Conservation (phyloP, 2,329 filamentous ascomycete species). For the Lecanicillium sp. region DNA sequence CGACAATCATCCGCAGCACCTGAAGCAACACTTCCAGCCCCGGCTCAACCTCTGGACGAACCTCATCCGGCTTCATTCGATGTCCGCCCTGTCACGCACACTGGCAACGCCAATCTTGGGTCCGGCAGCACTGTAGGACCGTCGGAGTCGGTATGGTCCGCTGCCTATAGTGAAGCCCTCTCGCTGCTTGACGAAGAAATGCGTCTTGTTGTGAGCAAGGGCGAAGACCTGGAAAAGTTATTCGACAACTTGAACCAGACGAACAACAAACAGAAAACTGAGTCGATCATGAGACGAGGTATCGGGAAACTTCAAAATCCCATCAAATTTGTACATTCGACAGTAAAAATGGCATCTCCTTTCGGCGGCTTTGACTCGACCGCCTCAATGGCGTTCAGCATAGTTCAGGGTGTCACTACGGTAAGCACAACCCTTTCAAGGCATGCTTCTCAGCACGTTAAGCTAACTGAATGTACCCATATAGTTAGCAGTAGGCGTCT, state of each 20-base stretch:
- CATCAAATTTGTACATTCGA: not conserved
- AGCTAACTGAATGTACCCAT: not conserved
- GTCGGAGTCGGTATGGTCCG: not conserved
- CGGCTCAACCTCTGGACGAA: too few species aligned
- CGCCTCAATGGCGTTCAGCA: not conserved
- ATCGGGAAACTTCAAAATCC: not conserved
- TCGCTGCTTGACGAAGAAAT: not conserved
- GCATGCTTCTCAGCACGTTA: not conserved
- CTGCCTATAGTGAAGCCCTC: not conserved
- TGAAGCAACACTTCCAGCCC: too few species aligned
- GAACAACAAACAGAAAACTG: not conserved
- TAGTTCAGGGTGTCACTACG: not conserved
- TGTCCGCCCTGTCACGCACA: too few species aligned
- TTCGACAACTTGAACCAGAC: not conserved
- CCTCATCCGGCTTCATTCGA: too few species aligned
- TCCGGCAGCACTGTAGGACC: not conserved
- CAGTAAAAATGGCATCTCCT: not conserved
- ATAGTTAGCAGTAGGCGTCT: slow-evolving; percentile 2
- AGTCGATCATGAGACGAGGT: not conserved
- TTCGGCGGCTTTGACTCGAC: not conserved
- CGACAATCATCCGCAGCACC: too few species aligned
- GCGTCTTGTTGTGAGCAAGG: not conserved
- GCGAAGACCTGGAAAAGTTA: not conserved
- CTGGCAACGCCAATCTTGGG: too few species aligned
- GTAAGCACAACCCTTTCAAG: not conserved